These are phyloP conservation scores for Geotrichum fermentans DNA, from an alignment of 1,139 yeast genomes.

Conservation along the genomic window DNA sequence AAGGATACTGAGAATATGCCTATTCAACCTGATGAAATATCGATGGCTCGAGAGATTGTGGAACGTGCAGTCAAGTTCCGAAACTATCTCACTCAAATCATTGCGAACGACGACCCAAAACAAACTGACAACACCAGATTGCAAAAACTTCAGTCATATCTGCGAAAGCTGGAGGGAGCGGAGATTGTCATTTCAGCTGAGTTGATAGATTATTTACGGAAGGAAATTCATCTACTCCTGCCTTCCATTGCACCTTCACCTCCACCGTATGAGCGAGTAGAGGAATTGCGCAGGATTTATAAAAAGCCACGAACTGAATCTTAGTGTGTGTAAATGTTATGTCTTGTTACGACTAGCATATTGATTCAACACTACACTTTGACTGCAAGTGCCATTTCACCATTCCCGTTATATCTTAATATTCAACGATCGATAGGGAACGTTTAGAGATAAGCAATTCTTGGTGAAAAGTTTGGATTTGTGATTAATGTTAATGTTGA, in stretches of 20 bases:
- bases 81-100: constrained; percentile 23
- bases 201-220: constrained; percentile 32
- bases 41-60: constrained; percentile 37
- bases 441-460: no score
- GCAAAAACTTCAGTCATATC: constrained; percentile 38
- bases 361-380: no score
- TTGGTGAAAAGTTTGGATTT: no score
- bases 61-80: constrained; percentile 31
- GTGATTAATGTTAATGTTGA: no score
- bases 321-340: no score
- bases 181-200: constrained; percentile 35
- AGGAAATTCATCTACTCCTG: constrained; percentile 26
- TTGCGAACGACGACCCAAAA: neutral
- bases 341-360: no score
- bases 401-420: no score
- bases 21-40: constrained; percentile 31
- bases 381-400: no score
- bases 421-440: no score
- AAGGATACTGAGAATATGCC: constrained; percentile 28
- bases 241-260: neutral
- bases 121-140: neutral
- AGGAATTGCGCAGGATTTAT: constrained; percentile 26
- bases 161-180: constrained; percentile 46
- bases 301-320: no score
- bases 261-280: neutral